These are phyloP conservation scores for Trametes sanguinea DNA, from an alignment of 768 basidiomycete genomes.

Conservation along the genomic window DNA sequence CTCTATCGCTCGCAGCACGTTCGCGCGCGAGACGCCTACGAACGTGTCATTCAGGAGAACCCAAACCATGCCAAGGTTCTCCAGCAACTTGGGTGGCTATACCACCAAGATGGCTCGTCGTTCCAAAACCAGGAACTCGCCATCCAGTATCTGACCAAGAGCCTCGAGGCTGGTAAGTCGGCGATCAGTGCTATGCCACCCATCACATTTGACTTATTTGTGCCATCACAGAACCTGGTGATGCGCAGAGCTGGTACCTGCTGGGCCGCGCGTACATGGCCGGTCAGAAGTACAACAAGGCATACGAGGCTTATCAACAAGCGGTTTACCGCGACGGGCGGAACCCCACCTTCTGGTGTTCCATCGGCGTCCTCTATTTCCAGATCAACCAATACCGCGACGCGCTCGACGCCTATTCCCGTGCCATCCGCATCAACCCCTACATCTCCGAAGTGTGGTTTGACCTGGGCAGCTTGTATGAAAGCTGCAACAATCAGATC, in stretches of 20 bases:
- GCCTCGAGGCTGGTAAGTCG: conserved; percentile 85
- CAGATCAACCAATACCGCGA: conserved; percentile 99
- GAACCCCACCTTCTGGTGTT: conserved; percentile 99
- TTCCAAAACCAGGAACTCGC: conserved; percentile 97
- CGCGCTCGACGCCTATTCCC: conserved; percentile 97
- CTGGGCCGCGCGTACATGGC: conserved; percentile 99
- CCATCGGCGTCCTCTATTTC: conserved; percentile 98
- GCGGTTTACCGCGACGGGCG: conserved; percentile 98
- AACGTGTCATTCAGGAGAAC: conserved; percentile 91
- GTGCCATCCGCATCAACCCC: conserved; percentile 97
- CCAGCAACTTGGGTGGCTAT: conserved; percentile 97
- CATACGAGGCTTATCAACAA: conserved; percentile 99
- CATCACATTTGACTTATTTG: neutral
- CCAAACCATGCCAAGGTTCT: conserved; percentile 95
- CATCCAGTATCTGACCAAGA: conserved; percentile 91
- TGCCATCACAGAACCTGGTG: conserved; percentile 69
- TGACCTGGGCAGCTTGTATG: conserved; percentile 94
- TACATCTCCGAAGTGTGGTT: conserved; percentile 97
- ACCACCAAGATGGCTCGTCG: conserved; percentile 91
- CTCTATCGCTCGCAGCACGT: conserved; percentile 58
- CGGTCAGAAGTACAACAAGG: conserved; percentile 98
- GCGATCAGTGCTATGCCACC: neutral
- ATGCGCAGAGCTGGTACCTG: conserved; percentile 99
- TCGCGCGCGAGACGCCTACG: conserved; percentile 92
- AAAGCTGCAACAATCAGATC: conserved; percentile 98